Conservation (phyloP, 148 eudicot genomes). For the Arctostaphylos glauca region DNA sequence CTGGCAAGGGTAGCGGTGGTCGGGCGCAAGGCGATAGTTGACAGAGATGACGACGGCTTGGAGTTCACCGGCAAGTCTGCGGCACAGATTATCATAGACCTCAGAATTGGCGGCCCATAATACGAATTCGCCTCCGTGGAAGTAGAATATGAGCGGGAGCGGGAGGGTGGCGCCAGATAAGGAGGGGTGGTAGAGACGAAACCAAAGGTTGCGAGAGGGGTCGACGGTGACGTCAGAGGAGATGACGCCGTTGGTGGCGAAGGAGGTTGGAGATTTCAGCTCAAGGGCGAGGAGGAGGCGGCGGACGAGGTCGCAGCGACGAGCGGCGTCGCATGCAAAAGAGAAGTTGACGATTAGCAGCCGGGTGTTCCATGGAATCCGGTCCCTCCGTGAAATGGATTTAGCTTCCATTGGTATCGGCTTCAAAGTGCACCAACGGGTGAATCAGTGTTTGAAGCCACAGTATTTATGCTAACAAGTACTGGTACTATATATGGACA, state of each 20-base stretch:
- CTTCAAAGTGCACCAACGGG: too few species aligned
- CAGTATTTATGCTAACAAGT: too few species aligned
- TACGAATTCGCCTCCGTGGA: conserved; percentile 15
- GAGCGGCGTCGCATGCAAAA: not conserved
- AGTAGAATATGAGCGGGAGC: not conserved
- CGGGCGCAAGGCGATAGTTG: conserved; percentile 14
- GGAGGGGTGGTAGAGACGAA: not conserved
- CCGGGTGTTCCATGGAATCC: not conserved
- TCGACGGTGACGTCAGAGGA: conserved; percentile 3
- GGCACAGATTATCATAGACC: conserved; percentile 1
- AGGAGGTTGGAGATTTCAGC: not conserved
- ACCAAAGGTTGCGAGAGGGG: conserved; percentile 5
- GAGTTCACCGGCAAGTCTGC: not conserved
- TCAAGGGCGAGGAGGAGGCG: not conserved
- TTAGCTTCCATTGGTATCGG: too few species aligned
- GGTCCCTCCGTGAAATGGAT: not conserved
- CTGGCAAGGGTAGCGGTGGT: not conserved
- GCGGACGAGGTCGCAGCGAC: not conserved
- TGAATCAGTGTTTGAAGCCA: too few species aligned
- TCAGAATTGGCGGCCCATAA: not conserved
- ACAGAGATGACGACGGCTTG: conserved; percentile 6
- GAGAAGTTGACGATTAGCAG: not conserved
- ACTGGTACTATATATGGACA: too few species aligned
- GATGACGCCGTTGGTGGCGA: not conserved
- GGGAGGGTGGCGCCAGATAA: not conserved